Conservation (phyloP, 495 filamentous ascomycete genomes). For the Penicillium canescens region DNA sequence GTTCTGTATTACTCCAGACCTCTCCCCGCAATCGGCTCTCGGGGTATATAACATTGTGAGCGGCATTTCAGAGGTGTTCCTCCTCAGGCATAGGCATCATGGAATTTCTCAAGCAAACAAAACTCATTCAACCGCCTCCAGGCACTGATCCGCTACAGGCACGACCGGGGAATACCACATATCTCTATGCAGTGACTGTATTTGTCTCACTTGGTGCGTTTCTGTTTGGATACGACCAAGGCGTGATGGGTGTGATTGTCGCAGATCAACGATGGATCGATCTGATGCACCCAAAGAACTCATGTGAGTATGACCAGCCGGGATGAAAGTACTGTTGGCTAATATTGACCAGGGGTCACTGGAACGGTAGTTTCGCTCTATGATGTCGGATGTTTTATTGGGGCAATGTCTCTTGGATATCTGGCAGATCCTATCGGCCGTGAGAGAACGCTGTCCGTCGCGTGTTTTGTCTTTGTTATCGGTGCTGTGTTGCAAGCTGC, state of each 20-base stretch:
- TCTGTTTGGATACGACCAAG: slow-evolving; percentile 65
- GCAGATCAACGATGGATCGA: slow-evolving; percentile 24
- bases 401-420: slow-evolving; percentile 66
- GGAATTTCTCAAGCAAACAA: slow-evolving; percentile 14
- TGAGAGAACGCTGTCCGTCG: slow-evolving; percentile 70
- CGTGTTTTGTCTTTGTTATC: slow-evolving; percentile 66
- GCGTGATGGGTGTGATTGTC: slow-evolving; percentile 73
- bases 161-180: slow-evolving; percentile 6
- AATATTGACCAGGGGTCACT: slow-evolving; percentile 18
- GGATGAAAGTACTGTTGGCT: background rate
- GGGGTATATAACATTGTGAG: background rate
- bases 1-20: background rate
- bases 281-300: slow-evolving; percentile 22
- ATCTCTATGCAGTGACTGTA: slow-evolving; percentile 20
- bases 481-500: slow-evolving; percentile 68
- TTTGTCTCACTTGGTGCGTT: slow-evolving; percentile 66
- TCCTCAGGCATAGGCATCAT: background rate
- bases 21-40: no score
- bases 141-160: slow-evolving; percentile 2
- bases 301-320: slow-evolving; percentile 8
- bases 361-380: slow-evolving; percentile 47
- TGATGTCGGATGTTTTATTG: slow-evolving; percentile 58
- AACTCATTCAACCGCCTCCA: slow-evolving; percentile 15
- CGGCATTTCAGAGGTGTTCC: no score
- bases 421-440: slow-evolving; percentile 70